Percentiles rank a stretch among this genome's conserved stretches.
Evolutionary conservation across 73 alveolate species (phyloP).

Genomic region (Effrenium voratum): DNA sequence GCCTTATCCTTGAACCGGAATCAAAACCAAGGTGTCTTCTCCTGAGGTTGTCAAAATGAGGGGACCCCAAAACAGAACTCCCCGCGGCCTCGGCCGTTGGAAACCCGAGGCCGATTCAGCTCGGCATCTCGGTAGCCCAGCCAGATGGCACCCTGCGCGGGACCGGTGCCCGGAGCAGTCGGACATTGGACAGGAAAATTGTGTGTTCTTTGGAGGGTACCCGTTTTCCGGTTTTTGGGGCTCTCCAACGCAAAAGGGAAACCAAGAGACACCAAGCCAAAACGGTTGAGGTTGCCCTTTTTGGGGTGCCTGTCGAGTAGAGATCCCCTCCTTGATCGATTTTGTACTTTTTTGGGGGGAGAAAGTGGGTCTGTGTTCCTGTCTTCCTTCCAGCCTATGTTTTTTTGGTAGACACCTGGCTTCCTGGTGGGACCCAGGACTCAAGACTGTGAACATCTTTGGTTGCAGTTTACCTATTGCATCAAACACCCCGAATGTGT

Average conservation of each 20-base stretch:
- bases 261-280: neutral
- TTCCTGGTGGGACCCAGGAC: too few relatives aligned
- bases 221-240: neutral
- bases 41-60: neutral
- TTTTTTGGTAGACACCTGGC: too few relatives aligned
- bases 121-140: slow-evolving; percentile 54
- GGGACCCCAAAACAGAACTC: neutral
- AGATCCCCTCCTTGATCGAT: neutral
- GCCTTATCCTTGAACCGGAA: neutral
- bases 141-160: slow-evolving; percentile 64
- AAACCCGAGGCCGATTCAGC: slow-evolving; percentile 60
- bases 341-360: neutral
- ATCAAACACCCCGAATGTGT: too few relatives aligned
- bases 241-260: neutral
- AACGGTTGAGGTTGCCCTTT: neutral
- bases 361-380: too few relatives aligned
- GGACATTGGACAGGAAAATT: neutral
- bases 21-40: neutral
- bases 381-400: too few relatives aligned
- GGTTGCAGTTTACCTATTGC: too few relatives aligned
- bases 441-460: too few relatives aligned
- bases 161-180: neutral
- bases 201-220: neutral
- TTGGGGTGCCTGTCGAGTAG: neutral
- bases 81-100: neutral